These are phyloP conservation scores for Pachysolen tannophilus DNA, from an alignment of 805 yeast species.

Conservation along the genomic window DNA sequence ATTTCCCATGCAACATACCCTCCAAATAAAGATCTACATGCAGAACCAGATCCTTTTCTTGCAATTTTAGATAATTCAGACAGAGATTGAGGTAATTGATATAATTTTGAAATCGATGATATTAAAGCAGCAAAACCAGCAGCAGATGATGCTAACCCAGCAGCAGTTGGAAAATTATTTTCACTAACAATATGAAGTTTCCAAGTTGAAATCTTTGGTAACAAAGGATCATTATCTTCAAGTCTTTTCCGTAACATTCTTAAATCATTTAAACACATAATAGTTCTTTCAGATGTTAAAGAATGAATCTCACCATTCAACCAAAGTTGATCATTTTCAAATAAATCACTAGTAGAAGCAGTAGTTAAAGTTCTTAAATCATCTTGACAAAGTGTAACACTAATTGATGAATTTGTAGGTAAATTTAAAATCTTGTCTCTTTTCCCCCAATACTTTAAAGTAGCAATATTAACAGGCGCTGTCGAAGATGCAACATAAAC, in stretches of 20 bases:
- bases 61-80: constrained; percentile 90
- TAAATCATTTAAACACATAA: constrained; percentile 70
- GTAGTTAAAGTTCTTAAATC: constrained; percentile 91
- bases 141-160: constrained; percentile 96
- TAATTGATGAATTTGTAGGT: constrained; percentile 94
- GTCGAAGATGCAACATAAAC: constrained; percentile 74
- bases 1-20: constrained; percentile 99
- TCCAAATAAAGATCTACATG: constrained; percentile 94
- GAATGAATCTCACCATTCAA: constrained; percentile 81
- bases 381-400: constrained; percentile 86
- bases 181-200: constrained; percentile 79
- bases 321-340: constrained; percentile 63
- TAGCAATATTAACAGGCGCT: constrained; percentile 97
- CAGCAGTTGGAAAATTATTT: constrained; percentile 98
- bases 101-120: constrained; percentile 77
- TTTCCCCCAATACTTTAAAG: constrained; percentile 98
- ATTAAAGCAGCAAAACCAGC: constrained; percentile 98
- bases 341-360: constrained; percentile 58
- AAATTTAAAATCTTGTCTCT: constrained; percentile 81
- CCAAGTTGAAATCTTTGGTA: constrained; percentile 58
- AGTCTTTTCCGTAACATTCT: constrained; percentile 55
- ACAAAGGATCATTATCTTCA: constrained; percentile 44
- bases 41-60: constrained; percentile 97
- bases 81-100: constrained; percentile 73
- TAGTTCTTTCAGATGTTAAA: constrained; percentile 51